A percentile compares a stretch with the other conserved stretches of the same genome.
phyloP scores from a whole-genome alignment of 768 basidiomycete genomes.

The Serendipita vermifera region DNA sequence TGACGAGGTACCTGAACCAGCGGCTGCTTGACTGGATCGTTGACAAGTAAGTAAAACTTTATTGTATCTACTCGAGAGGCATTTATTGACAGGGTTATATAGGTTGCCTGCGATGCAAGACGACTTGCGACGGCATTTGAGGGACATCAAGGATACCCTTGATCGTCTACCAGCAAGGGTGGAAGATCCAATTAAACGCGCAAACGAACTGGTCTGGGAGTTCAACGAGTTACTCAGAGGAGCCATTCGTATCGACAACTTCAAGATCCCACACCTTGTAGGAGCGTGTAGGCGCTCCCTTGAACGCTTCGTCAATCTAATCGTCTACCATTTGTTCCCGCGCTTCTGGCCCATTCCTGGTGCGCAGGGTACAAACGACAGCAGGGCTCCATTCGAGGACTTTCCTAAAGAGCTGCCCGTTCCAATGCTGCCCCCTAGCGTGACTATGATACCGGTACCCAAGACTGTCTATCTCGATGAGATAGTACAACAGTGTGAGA shows the following conservation, averaged over 20 bases:
- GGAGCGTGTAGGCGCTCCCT: background rate
- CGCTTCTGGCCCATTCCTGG: background rate
- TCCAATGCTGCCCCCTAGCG: background rate
- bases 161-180: background rate
- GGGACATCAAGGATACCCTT: background rate
- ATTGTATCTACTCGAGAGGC: background rate
- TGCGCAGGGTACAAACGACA: background rate
- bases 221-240: background rate
- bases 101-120: background rate
- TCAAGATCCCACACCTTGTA: slow-evolving; percentile 1
- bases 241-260: background rate
- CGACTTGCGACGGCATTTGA: background rate
- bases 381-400: background rate
- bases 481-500: background rate
- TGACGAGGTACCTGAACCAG: background rate
- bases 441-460: too few relatives aligned
- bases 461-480: slow-evolving; percentile 7
- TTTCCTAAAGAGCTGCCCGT: background rate
- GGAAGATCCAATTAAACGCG: background rate
- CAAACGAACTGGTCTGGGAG: background rate
- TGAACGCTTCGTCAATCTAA: background rate
- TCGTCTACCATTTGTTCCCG: background rate
- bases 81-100: background rate
- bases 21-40: background rate
- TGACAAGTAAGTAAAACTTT: background rate